Conservation (phyloP, 441 rosid species). For the Pelargonium citronellum region DNA sequence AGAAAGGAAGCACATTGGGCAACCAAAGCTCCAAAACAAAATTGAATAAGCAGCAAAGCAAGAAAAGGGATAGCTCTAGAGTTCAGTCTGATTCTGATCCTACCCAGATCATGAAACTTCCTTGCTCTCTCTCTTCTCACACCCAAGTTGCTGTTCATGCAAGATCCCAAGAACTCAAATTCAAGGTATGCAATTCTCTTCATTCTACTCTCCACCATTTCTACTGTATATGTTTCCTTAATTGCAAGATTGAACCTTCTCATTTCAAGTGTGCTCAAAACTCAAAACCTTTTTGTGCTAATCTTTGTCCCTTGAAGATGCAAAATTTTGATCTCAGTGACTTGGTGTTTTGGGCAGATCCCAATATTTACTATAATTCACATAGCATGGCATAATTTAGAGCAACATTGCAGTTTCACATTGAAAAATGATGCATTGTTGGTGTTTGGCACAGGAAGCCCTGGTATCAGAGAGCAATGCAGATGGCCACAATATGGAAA, state of each 20-base stretch:
- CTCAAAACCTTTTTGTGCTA: too few species aligned
- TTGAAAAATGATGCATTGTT: background rate
- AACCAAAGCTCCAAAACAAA: background rate
- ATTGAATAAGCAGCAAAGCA: slow-evolving; percentile 1
- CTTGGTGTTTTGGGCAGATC: too few species aligned
- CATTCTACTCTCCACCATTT: background rate
- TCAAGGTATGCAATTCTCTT: slow-evolving; percentile 5
- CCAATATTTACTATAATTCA: too few species aligned
- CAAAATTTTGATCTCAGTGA: background rate
- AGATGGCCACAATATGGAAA: background rate
- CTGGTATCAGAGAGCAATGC: slow-evolving; percentile 4
- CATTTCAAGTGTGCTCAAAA: too few species aligned
- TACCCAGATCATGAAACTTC: slow-evolving; percentile 9
- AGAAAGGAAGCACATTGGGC: slow-evolving; percentile 3
- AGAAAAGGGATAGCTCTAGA: background rate
- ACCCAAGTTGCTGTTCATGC: background rate
- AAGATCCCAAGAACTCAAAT: slow-evolving; percentile 4
- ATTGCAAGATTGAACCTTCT: too few species aligned
- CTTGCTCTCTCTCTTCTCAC: slow-evolving; percentile 10
- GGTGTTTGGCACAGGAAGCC: background rate
- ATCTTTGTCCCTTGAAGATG: too few species aligned
- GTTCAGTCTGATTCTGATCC: background rate
- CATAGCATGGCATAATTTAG: too few species aligned
- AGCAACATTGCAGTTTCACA: too few species aligned
- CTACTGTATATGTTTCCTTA: too few species aligned